These are phyloP conservation scores for Pichia sp. DNA, from an alignment of 1,139 yeast genomes.

Conservation along the genomic window DNA sequence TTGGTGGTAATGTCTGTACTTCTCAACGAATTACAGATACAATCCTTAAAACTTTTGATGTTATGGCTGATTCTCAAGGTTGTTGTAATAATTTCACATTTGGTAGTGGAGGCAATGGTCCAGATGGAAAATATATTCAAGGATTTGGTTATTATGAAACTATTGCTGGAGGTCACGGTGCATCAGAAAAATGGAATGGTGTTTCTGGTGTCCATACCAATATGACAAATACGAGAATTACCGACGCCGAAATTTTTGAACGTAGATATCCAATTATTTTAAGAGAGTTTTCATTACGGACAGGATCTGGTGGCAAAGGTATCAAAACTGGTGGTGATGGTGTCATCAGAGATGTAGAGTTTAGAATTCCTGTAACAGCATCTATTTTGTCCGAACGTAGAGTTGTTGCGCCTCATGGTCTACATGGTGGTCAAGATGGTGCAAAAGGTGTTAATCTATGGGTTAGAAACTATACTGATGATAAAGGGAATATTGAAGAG, in stretches of 20 bases:
- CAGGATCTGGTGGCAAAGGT: conserved; percentile 32
- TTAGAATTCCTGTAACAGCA: conserved; percentile 31
- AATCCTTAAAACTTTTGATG: conserved; percentile 38
- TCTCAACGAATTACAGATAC: conserved; percentile 41
- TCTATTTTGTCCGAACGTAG: conserved; percentile 35
- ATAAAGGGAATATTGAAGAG: conserved; percentile 18
- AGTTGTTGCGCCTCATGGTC: conserved; percentile 34
- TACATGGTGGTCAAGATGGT: conserved; percentile 36
- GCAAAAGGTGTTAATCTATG: conserved; percentile 35
- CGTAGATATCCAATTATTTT: conserved; percentile 35
- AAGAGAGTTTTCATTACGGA: conserved; percentile 29
- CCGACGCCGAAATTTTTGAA: conserved; percentile 36
- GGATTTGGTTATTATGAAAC: conserved; percentile 45
- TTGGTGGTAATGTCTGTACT: conserved; percentile 45
- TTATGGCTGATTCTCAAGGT: conserved; percentile 41
- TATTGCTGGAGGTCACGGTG: conserved; percentile 43
- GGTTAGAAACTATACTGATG: conserved; percentile 26
- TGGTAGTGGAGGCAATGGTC: conserved; percentile 37
- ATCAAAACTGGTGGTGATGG: conserved; percentile 33
- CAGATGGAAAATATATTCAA: conserved; percentile 29
- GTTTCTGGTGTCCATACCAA: conserved; percentile 42
- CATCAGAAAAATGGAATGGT: conserved; percentile 34
- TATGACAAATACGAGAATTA: conserved; percentile 39
- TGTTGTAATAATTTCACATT: conserved; percentile 41
- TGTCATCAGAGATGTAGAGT: conserved; percentile 34